phyloP scores from a whole-genome alignment of 352 stramenopile species.

The Phytophthora hybrid region DNA sequence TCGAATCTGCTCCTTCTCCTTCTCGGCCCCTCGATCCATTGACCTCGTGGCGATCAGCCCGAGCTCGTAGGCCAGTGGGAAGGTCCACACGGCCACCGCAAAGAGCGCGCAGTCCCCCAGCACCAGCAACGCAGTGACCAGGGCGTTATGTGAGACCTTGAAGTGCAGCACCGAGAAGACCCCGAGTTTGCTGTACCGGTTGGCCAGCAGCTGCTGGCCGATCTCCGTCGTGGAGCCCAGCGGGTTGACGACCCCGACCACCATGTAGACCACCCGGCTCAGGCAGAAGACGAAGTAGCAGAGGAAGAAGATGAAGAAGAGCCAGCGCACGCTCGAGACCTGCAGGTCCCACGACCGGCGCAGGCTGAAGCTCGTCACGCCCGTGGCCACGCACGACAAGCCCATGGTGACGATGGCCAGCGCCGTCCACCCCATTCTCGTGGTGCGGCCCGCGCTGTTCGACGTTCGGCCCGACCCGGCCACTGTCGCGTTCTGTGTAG shows the following conservation, averaged over 20 bases:
- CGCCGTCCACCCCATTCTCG: conserved; percentile 40
- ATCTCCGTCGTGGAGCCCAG: conserved; percentile 24
- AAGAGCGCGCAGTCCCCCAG: conserved; percentile 48
- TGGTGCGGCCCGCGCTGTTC: background rate
- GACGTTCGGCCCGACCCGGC: background rate
- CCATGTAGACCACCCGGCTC: conserved; percentile 47
- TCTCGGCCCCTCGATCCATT: conserved; percentile 58
- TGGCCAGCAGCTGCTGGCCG: conserved; percentile 14
- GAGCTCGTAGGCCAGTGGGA: conserved; percentile 55
- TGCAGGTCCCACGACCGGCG: conserved; percentile 55
- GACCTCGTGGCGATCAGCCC: conserved; percentile 50
- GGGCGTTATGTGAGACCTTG: conserved; percentile 42
- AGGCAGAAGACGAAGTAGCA: conserved; percentile 50
- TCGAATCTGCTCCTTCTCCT: conserved; percentile 50
- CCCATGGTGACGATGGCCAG: conserved; percentile 40
- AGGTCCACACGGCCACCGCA: conserved; percentile 55
- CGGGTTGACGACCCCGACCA: conserved; percentile 38
- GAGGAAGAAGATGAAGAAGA: conserved; percentile 69
- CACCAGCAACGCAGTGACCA: conserved; percentile 42
- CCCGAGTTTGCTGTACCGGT: conserved; percentile 44
- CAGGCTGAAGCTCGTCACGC: conserved; percentile 50
- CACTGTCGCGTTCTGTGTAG: background rate
- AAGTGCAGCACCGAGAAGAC: conserved; percentile 53
- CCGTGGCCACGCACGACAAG: conserved; percentile 48
- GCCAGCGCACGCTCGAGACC: conserved; percentile 65